These are phyloP conservation scores for Phyllosticta citribraziliensis DNA, from an alignment of 2,329 filamentous ascomycete genomes.

Conservation along the genomic window DNA sequence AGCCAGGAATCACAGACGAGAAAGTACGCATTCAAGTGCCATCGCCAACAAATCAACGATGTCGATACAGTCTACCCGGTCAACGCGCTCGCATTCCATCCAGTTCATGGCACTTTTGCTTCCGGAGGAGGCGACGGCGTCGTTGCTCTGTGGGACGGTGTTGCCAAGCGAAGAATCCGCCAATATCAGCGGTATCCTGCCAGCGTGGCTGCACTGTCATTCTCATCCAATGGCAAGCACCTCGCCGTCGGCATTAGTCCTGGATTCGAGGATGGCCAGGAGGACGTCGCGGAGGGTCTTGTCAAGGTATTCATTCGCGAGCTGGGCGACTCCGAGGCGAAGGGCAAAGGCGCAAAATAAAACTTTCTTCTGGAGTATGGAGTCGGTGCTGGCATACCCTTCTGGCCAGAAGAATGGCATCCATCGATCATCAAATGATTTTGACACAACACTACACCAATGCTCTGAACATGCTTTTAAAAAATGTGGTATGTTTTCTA, in stretches of 20 bases:
- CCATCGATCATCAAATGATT: background rate
- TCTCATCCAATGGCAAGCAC: conserved; percentile 66
- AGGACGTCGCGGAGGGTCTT: conserved; percentile 63
- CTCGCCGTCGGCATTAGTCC: conserved; percentile 75
- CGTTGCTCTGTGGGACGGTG: conserved; percentile 87
- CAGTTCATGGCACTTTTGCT: conserved; percentile 72
- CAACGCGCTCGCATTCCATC: conserved; percentile 82
- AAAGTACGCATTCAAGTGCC: conserved; percentile 99
- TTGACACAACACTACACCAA: background rate
- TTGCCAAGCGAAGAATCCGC: conserved; percentile 79
- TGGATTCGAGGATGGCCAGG: conserved; percentile 79
- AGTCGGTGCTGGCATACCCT: background rate
- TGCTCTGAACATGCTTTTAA: background rate
- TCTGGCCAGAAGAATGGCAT: background rate
- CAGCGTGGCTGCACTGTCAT: conserved; percentile 67
- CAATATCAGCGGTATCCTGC: conserved; percentile 80
- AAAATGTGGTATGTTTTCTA: background rate
- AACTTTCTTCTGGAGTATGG: background rate
- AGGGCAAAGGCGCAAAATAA: conserved; percentile 64
- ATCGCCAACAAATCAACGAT: conserved; percentile 64
- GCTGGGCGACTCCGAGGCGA: conserved; percentile 77
- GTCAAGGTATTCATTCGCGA: conserved; percentile 74
- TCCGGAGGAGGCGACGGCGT: conserved; percentile 83
- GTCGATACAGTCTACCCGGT: conserved; percentile 84
- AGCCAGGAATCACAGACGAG: conserved; percentile 75